Percentiles rank a stretch among this genome's conserved stretches.
phyloP scores from a whole-genome alignment of 2,329 filamentous ascomycete species.

The Teratosphaeria gauchensis region DNA sequence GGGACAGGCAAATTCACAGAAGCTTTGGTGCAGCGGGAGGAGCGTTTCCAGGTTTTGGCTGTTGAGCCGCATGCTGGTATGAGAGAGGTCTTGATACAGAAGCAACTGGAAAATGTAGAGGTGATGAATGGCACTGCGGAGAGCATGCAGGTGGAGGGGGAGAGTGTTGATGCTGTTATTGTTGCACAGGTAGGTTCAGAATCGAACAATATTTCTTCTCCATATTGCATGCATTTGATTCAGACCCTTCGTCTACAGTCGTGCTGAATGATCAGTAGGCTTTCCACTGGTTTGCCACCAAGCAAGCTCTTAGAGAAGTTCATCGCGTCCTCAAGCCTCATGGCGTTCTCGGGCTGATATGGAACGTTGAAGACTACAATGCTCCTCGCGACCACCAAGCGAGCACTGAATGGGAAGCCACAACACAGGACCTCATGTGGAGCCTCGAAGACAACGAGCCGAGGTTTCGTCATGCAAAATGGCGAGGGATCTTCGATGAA shows the following conservation, averaged over 20 bases:
- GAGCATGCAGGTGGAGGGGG: slow-evolving; percentile 45
- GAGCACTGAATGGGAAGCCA: slow-evolving; percentile 51
- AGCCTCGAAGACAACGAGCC: slow-evolving; percentile 48
- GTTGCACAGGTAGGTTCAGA: slow-evolving; percentile 52
- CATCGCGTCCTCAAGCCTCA: slow-evolving; percentile 53
- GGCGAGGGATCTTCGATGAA: slow-evolving; percentile 55
- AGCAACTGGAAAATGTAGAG: slow-evolving; percentile 46
- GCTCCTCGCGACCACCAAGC: slow-evolving; percentile 48
- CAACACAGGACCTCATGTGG: slow-evolving; percentile 51
- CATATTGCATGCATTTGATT: neutral
- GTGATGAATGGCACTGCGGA: slow-evolving; percentile 51
- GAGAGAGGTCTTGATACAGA: slow-evolving; percentile 50
- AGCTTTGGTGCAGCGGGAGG: slow-evolving; percentile 47
- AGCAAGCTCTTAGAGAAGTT: slow-evolving; percentile 55
- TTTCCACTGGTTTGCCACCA: slow-evolving; percentile 55
- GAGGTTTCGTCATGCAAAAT: slow-evolving; percentile 56
- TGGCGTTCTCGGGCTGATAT: slow-evolving; percentile 56
- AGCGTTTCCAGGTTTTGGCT: slow-evolving; percentile 51
- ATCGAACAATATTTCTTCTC: neutral
- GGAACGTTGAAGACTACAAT: slow-evolving; percentile 50
- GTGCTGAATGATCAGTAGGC: slow-evolving; percentile 18
- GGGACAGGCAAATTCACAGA: slow-evolving; percentile 65
- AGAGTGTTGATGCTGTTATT: slow-evolving; percentile 55
- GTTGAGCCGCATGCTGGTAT: slow-evolving; percentile 59
- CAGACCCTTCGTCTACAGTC: neutral